Percentiles rank a stretch among this genome's conserved stretches.
These are phyloP conservation scores for Monosporozyma yasuniensis DNA, from an alignment of 805 yeast species.

Conservation along the genomic window DNA sequence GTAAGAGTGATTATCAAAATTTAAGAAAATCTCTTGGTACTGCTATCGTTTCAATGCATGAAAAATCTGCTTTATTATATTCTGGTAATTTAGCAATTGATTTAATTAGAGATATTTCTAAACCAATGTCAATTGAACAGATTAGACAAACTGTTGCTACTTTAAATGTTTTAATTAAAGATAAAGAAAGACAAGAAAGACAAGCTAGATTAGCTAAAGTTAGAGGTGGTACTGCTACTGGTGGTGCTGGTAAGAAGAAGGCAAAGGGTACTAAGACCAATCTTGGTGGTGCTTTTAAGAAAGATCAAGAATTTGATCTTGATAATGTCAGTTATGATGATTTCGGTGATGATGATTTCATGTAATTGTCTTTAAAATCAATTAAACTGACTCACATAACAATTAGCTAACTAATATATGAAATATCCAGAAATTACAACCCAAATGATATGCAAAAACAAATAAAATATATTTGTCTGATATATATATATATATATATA, in stretches of 20 bases:
- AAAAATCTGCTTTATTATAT: constrained; percentile 57
- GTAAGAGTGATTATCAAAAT: constrained; percentile 70
- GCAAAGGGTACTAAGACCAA: constrained; percentile 71
- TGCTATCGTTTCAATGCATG: constrained; percentile 50
- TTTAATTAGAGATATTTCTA: constrained; percentile 72
- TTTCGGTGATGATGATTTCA: constrained; percentile 73
- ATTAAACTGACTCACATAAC: no score
- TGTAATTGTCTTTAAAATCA: constrained; percentile 50
- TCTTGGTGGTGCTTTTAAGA: constrained; percentile 53
- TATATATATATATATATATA: no score
- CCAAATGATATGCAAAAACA: no score
- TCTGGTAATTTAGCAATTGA: constrained; percentile 72
- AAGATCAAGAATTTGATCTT: constrained; percentile 52
- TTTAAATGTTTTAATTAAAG: constrained; percentile 68
- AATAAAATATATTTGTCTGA: no score
- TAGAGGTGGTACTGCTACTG: constrained; percentile 77
- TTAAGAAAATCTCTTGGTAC: constrained; percentile 64
- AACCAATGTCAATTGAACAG: constrained; percentile 74
- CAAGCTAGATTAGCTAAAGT: constrained; percentile 67
- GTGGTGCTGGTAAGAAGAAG: constrained; percentile 94
- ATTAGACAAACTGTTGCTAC: constrained; percentile 81
- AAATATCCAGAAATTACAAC: no score
- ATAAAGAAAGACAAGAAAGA: constrained; percentile 85
- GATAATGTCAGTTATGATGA: constrained; percentile 46
- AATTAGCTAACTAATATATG: no score